phyloP scores from a whole-genome alignment of 1,284 basidiomycete species.

The Pyrrhoderma lamaoense region DNA sequence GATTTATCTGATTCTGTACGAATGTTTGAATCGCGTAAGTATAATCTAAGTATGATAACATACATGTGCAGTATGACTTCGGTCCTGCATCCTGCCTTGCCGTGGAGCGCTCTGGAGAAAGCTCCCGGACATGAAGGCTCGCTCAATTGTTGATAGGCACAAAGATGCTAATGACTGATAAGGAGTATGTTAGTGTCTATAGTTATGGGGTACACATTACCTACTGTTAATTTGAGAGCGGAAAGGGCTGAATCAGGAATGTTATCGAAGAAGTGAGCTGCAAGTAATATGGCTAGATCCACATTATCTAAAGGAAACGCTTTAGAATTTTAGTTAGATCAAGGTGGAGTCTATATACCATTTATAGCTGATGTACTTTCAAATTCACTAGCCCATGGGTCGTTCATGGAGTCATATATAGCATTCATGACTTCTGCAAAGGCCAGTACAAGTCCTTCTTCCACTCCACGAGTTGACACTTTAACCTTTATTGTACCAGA shows the following conservation, averaged over 20 bases:
- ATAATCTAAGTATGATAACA: no score
- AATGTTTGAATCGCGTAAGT: no score
- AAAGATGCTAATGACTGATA: slow-evolving; percentile 1
- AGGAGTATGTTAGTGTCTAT: not conserved
- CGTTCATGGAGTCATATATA: slow-evolving; percentile 28
- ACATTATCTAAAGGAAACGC: slow-evolving; percentile 21
- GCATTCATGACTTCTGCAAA: slow-evolving; percentile 65
- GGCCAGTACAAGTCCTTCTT: slow-evolving; percentile 53
- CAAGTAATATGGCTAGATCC: slow-evolving; percentile 14
- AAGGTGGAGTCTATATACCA: no score
- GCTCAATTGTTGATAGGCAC: slow-evolving; percentile 3
- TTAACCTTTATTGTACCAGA: no score
- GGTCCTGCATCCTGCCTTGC: not conserved
- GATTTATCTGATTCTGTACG: not conserved
- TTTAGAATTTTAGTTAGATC: no score
- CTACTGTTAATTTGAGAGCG: slow-evolving; percentile 13
- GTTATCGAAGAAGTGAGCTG: slow-evolving; percentile 14
- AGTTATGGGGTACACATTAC: not conserved
- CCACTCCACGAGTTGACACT: slow-evolving; percentile 26
- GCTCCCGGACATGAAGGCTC: slow-evolving; percentile 5
- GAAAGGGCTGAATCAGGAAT: slow-evolving; percentile 14
- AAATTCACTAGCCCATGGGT: slow-evolving; percentile 61
- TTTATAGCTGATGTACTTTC: no score
- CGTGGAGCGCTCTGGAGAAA: slow-evolving; percentile 3
- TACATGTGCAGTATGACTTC: no score